These are phyloP conservation scores for Plasmodium berghei DNA, from an alignment of 169 alveolate species.

Conservation along the genomic window DNA sequence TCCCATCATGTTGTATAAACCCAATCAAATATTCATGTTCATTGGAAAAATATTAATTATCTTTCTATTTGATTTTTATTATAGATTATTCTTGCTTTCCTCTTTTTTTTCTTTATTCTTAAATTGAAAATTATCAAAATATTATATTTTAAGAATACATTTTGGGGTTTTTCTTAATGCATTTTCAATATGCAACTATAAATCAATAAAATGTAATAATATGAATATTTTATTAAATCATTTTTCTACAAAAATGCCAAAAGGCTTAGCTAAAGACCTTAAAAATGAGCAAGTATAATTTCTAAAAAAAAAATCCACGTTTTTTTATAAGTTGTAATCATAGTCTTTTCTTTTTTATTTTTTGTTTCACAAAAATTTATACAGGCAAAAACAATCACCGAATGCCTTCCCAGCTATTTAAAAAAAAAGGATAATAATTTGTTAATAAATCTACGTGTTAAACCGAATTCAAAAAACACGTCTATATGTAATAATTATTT, in stretches of 20 bases:
- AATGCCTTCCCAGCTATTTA: constrained; percentile 54
- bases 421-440: constrained; percentile 58
- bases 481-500: constrained; percentile 53
- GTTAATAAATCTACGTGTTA: constrained; percentile 65
- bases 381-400: constrained; percentile 39
- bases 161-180: too few relatives aligned
- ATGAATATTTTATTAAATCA: constrained; percentile 37
- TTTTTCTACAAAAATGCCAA: constrained; percentile 61
- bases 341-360: background rate
- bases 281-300: background rate
- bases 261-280: constrained; percentile 38
- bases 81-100: too few relatives aligned
- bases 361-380: background rate
- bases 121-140: too few relatives aligned
- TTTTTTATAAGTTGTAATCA: constrained; percentile 14
- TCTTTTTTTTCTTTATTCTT: too few relatives aligned
- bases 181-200: background rate
- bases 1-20: too few relatives aligned
- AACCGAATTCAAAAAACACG: constrained; percentile 62
- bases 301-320: background rate
- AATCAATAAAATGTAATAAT: background rate
- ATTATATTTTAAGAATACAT: too few relatives aligned
- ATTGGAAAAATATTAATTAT: too few relatives aligned
- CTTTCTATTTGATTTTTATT: too few relatives aligned
- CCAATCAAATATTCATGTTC: too few relatives aligned